A percentile compares a stretch with the other conserved stretches of the same genome.
Conservation (phyloP, 352 stramenopile species). For the Paralagenidium karlingii region DNA sequence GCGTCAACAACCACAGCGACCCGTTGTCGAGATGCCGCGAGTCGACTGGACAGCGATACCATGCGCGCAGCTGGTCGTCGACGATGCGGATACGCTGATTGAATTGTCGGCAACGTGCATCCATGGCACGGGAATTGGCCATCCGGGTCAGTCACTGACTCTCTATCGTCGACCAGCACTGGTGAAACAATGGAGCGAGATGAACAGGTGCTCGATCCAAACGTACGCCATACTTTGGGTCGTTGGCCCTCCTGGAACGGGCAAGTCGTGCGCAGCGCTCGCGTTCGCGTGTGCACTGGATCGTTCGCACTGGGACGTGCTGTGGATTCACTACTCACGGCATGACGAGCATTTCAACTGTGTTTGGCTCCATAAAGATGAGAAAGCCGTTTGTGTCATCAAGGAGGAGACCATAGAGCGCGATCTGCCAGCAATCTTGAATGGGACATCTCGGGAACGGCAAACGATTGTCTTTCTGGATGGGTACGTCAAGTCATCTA, state of each 20-base stretch:
- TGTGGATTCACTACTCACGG: constrained; percentile 6
- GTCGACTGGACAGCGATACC: constrained; percentile 1
- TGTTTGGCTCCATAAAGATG: constrained; percentile 3
- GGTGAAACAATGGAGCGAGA: constrained; percentile 9
- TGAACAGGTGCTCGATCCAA: constrained; percentile 7
- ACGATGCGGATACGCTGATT: constrained; percentile 1
- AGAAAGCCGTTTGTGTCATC: constrained; percentile 4
- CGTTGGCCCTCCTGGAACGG: constrained; percentile 4
- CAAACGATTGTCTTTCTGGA: constrained; percentile 5
- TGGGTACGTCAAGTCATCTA: constrained; percentile 3
- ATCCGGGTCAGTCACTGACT: constrained; percentile 1
- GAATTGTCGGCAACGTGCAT: constrained; percentile 3
- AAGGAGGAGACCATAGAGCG: constrained; percentile 1
- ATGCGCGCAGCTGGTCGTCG: not conserved
- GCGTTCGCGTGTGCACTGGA: constrained; percentile 6
- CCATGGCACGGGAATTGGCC: constrained; percentile 5
- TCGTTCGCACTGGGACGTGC: constrained; percentile 4
- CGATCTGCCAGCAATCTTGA: not conserved
- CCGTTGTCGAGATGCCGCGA: constrained; percentile 4
- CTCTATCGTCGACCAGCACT: constrained; percentile 4
- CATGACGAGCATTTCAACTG: constrained; percentile 4
- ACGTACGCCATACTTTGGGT: constrained; percentile 4
- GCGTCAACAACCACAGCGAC: no score
- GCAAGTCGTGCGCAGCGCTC: constrained; percentile 6
- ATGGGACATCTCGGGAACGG: not conserved